Evolutionary conservation across 2,329 filamentous ascomycete species (phyloP).

Genomic region (Polytolypa hystricis): DNA sequence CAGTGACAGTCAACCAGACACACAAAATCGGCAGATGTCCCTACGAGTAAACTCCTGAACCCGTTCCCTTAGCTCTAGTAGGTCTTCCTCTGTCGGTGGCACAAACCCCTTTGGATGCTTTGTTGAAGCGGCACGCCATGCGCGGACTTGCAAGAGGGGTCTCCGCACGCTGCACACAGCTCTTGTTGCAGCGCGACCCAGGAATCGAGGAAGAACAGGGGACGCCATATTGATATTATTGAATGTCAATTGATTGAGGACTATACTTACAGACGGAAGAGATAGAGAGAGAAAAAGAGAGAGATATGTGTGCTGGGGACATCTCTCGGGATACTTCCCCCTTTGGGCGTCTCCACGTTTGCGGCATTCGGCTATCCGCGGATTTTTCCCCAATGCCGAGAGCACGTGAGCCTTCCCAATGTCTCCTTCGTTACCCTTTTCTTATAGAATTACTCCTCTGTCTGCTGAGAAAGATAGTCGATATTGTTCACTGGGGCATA

Average conservation of each 20-base stretch:
- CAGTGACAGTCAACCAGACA: not conserved
- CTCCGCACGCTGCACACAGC: slow-evolving; percentile 17
- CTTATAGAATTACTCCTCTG: too few relatives aligned
- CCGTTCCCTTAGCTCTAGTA: slow-evolving; percentile 68
- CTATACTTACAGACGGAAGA: too few relatives aligned
- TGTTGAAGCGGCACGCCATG: slow-evolving; percentile 44
- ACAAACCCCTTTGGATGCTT: slow-evolving; percentile 57
- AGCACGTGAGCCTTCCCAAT: too few relatives aligned
- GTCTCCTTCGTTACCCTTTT: too few relatives aligned
- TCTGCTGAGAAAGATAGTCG: too few relatives aligned
- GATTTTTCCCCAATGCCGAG: too few relatives aligned
- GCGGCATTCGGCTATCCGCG: too few relatives aligned
- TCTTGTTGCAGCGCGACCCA: slow-evolving; percentile 23
- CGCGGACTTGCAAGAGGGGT: slow-evolving; percentile 22
- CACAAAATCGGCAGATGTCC: slow-evolving; percentile 6
- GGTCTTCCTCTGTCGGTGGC: slow-evolving; percentile 58
- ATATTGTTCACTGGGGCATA: too few relatives aligned
- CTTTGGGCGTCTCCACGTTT: too few relatives aligned
- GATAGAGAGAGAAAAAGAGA: not conserved
- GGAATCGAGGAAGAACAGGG: slow-evolving; percentile 21
- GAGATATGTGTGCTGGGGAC: too few relatives aligned
- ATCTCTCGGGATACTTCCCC: too few relatives aligned
- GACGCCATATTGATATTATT: slow-evolving; percentile 28
- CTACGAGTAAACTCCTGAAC: slow-evolving; percentile 73
- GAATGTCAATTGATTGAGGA: not conserved